These are phyloP conservation scores for Cicer chorassanicum DNA, from an alignment of 306 rosid genomes.

Conservation along the genomic window DNA sequence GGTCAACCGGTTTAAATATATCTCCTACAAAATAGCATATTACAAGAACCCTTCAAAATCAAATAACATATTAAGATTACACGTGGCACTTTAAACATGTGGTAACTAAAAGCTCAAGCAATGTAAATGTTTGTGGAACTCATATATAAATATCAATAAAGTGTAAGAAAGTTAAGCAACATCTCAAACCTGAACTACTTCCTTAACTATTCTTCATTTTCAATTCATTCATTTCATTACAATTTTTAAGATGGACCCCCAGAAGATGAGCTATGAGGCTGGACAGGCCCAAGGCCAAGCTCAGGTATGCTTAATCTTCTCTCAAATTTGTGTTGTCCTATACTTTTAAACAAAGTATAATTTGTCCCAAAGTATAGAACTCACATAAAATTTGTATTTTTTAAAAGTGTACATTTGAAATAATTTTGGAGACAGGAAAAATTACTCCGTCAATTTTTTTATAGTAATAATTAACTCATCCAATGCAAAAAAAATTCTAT, in stretches of 20 bases:
- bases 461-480: background rate
- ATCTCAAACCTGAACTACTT: conserved; percentile 33
- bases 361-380: background rate
- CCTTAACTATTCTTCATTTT: conserved; percentile 28
- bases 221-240: conserved; percentile 24
- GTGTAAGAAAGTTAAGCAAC: conserved; percentile 4
- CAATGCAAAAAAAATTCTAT: background rate
- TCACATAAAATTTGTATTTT: background rate
- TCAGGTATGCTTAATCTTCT: conserved; percentile 46
- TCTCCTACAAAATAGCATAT: conserved; percentile 34
- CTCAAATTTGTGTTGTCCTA: background rate
- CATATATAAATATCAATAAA: conserved; percentile 35
- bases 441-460: background rate
- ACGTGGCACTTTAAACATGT: conserved; percentile 20
- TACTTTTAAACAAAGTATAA: background rate
- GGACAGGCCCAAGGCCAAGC: conserved; percentile 73
- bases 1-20: conserved; percentile 27
- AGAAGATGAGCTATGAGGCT: conserved; percentile 55
- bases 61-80: conserved; percentile 26
- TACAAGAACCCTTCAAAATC: background rate
- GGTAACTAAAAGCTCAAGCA: background rate
- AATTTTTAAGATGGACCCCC: conserved; percentile 52
- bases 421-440: background rate
- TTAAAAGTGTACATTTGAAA: background rate
- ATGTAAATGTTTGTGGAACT: conserved; percentile 8